These are phyloP conservation scores for Alternaria ethzedia DNA, from an alignment of 2,329 filamentous ascomycete species.

Conservation along the genomic window DNA sequence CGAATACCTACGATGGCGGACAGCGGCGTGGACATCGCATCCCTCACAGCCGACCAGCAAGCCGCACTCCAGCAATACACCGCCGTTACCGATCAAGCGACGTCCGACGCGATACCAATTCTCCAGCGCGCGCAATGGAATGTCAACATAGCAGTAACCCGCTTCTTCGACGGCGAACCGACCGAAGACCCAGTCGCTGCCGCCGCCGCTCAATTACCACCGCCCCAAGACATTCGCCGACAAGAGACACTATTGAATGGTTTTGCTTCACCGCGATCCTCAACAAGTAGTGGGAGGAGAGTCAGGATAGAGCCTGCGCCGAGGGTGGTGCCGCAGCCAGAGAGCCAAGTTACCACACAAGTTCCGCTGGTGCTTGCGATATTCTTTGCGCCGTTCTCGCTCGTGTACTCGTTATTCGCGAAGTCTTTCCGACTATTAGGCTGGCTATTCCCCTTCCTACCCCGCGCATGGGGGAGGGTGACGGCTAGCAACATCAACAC, in stretches of 20 bases:
- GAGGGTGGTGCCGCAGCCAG: slow-evolving; percentile 79
- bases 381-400: slow-evolving; percentile 79
- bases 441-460: slow-evolving; percentile 81
- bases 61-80: slow-evolving; percentile 86
- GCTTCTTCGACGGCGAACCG: slow-evolving; percentile 96
- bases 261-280: slow-evolving; percentile 48
- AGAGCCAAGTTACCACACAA: slow-evolving; percentile 68
- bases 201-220: slow-evolving; percentile 68
- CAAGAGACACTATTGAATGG: slow-evolving; percentile 72
- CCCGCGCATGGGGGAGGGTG: slow-evolving; percentile 62
- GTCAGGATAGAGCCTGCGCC: slow-evolving; percentile 72
- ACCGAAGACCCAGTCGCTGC: slow-evolving; percentile 76
- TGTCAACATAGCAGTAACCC: slow-evolving; percentile 92
- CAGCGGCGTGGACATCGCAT: slow-evolving; percentile 63
- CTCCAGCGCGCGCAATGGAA: slow-evolving; percentile 94
- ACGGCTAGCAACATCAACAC: slow-evolving; percentile 55
- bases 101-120: slow-evolving; percentile 76
- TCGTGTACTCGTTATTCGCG: slow-evolving; percentile 75
- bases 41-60: slow-evolving; percentile 79
- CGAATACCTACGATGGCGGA: slow-evolving; percentile 43
- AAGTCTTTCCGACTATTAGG: slow-evolving; percentile 74
- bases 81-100: slow-evolving; percentile 83
- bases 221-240: slow-evolving; percentile 67
- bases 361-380: slow-evolving; percentile 79
- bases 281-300: slow-evolving; percentile 37